Base-by-base conservation (phyloP, 176 grass and related monocot species). In the barley (Hordeum vulgare) region DNA sequence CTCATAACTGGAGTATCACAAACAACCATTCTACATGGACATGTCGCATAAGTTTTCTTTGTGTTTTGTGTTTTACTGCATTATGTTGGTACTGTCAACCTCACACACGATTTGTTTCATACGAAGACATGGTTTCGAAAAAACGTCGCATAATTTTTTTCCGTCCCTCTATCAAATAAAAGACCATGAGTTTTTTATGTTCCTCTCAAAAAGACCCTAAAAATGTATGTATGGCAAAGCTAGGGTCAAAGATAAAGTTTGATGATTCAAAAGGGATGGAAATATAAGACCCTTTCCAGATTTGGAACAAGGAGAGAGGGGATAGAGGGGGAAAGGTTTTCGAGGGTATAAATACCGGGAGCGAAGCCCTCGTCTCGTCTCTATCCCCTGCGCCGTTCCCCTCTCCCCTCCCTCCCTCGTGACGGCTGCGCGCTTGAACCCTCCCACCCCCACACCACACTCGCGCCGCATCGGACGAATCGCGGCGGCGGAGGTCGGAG, bases 341-440 rank as follows among this genome's bases (percentile, higher is more conserved):
- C 9, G 44, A 26, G 71, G 71, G 44, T 74, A 74, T 74, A 74
- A 74, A 74, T 74, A 74, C 17, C 26, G 8, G 71, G 28, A 20
- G 53, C 0, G 53, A 0, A 74, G 24, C 70, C 42, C 71, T 45
- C 69, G 47, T 51, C 42, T 53, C 71, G 70, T 31, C 71, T 74
- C 71, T 74, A 74, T 74, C 71, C 71, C 71, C 44, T 74, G 71
- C 71, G 71, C 71, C 71, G 44, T 74, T 74, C 47, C 71, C 71
- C 41, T 26, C 71, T 26, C 24, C 24, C 42, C 21, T 17, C 17
- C 20, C 20, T 8, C 20, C 20, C 71, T 27, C 71, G 44, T 17
- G 71, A 74, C 71, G 71, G 71, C 71, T 74, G 64, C 64, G 64
- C 64, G 17, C 64, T 66, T 67, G 26, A 74, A 74, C 71, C 26